Evolutionary conservation across 2,329 filamentous ascomycete genomes (phyloP).

Genomic region (Epichloe typhina): DNA sequence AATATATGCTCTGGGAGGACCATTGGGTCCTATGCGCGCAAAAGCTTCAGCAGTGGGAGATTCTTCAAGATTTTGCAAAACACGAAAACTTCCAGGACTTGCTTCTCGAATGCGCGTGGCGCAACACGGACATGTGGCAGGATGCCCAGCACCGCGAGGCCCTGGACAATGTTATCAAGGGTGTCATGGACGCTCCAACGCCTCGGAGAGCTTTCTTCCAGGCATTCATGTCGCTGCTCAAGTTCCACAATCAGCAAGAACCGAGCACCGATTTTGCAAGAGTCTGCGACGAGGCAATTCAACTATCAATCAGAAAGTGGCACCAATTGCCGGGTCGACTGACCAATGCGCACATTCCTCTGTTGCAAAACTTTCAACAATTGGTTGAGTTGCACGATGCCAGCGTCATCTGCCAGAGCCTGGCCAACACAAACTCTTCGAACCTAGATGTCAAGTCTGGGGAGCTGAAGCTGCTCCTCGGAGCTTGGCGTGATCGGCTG

Average conservation of each 20-base stretch:
- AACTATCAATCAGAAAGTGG: slow-evolving; percentile 96
- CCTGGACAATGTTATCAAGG: slow-evolving; percentile 86
- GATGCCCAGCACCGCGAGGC: slow-evolving; percentile 75
- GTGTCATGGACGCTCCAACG: slow-evolving; percentile 93
- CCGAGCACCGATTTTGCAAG: slow-evolving; percentile 67
- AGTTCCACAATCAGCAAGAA: slow-evolving; percentile 84
- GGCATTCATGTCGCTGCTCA: slow-evolving; percentile 92
- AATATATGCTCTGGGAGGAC: slow-evolving; percentile 99
- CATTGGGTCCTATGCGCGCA: slow-evolving; percentile 97
- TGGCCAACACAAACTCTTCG: slow-evolving; percentile 66
- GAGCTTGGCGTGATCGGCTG: slow-evolving; percentile 87
- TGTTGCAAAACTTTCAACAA: slow-evolving; percentile 96
- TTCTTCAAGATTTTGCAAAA: slow-evolving; percentile 93
- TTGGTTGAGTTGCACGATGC: slow-evolving; percentile 95
- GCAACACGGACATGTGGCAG: slow-evolving; percentile 90
- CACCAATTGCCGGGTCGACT: slow-evolving; percentile 90
- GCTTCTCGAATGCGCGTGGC: slow-evolving; percentile 88
- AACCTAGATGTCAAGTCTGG: slow-evolving; percentile 92
- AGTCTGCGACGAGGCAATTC: slow-evolving; percentile 91
- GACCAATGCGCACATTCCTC: slow-evolving; percentile 87
- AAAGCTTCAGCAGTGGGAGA: slow-evolving; percentile 98
- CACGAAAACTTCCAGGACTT: slow-evolving; percentile 98
- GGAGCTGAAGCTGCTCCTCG: slow-evolving; percentile 85
- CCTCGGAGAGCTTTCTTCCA: slow-evolving; percentile 93
- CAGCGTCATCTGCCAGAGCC: slow-evolving; percentile 86